Base-by-base conservation (phyloP, 2,329 filamentous ascomycete species). In the Botrytis medusae region DNA sequence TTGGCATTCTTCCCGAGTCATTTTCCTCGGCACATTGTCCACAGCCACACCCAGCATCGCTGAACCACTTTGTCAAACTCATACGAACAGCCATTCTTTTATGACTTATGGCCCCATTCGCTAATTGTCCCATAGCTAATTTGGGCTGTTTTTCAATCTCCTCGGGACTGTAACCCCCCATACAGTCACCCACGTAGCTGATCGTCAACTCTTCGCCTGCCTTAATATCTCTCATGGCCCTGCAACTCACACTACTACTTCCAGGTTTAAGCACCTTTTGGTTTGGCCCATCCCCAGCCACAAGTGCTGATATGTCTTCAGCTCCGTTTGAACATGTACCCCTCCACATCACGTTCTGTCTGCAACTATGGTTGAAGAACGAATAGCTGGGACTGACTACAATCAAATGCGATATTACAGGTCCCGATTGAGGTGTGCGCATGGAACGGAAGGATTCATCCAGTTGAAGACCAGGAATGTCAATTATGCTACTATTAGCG, bases 351-450 rank as follows among this genome's bases (percentile, higher is more conserved):
- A 78, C 67, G 44, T 80, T 80, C 0, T 76, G 76, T 9, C 74
- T 40, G 68, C 79, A 81, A 16, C 73, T 76, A 65, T 81, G 79
- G 29, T 81, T 81, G 46, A 81, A 76, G 67, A 81, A 80, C 0
- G 80, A 64, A 51, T 79, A 81, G 29, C 77, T 75, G 0, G 76
- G 74, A 59, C 78, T 79, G 7, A 80, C 22, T 9, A 67, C 74
- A 0, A 77, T 59, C 9, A 77, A 42, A 14, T 74, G 65, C 5
- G 32, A 34, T 7, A 9, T n/a, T 57, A 37, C 16, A 20, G n/a
- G 22, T n/a, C 29, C 48, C 48, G 12, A 69, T 10, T 29, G 2
- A 34, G 54, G 18, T 4, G 48, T 42, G 5, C 2, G 29, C 2
- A 1, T 32, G 1, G 18, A 12, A 22, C 61, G 18, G 48, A 14